phyloP scores from a whole-genome alignment of 176 grass and related monocot genomes.

The Ensete ventricosum region DNA sequence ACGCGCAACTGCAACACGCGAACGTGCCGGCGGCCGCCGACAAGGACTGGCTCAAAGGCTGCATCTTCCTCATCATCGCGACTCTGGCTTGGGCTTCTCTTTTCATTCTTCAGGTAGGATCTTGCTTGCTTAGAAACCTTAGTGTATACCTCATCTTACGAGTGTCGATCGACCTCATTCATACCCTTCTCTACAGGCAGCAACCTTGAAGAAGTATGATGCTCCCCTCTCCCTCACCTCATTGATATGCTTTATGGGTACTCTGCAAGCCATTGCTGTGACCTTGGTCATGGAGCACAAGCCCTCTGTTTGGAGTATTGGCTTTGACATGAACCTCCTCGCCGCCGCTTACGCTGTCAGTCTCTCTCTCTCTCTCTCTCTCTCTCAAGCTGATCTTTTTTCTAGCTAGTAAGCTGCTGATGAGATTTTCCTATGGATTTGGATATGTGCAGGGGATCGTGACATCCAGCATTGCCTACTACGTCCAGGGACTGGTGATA shows the following conservation, averaged over 20 bases:
- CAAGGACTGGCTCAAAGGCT: constrained; percentile 89
- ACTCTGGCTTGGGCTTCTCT: constrained; percentile 94
- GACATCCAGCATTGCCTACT: constrained; percentile 99
- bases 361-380: constrained; percentile 11
- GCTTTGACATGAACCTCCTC: constrained; percentile 98
- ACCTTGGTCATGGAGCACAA: constrained; percentile 76
- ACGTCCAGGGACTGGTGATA: constrained; percentile 94
- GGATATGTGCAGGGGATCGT: constrained; percentile 67
- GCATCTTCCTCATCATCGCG: constrained; percentile 88
- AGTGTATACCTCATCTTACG: no score
- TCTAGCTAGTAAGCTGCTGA: neutral
- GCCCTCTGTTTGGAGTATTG: constrained; percentile 61
- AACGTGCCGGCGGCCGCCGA: constrained; percentile 16
- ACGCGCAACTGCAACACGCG: constrained; percentile 35
- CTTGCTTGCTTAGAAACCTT: no score
- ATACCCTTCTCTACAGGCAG: constrained; percentile 29
- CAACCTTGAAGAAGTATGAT: constrained; percentile 73
- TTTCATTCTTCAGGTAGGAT: constrained; percentile 80
- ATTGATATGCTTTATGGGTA: constrained; percentile 85
- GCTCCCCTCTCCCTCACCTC: constrained; percentile 76
- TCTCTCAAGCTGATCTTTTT: neutral
- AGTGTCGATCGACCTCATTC: no score
- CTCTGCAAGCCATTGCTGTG: constrained; percentile 84
- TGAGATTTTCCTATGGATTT: neutral
- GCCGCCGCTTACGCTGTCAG: constrained; percentile 91